Percentiles rank a stretch among this genome's conserved stretches.
phyloP scores from a whole-genome alignment of 129 eudicot species.

The Rutidosis leptorrhynchoides region DNA sequence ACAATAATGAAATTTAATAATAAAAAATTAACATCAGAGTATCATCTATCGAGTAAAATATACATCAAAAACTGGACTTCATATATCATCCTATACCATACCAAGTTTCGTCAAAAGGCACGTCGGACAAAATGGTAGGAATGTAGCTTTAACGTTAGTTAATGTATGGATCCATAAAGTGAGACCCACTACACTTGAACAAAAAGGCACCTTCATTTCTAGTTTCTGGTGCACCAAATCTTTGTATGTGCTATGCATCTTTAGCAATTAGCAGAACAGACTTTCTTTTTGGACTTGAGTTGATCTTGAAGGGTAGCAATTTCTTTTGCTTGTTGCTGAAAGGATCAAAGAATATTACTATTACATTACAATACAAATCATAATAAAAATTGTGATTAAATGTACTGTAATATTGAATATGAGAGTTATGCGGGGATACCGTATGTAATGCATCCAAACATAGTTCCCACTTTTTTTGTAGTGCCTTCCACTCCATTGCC shows the following conservation, averaged over 20 bases:
- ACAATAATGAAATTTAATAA: too few species aligned
- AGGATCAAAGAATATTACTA: neutral
- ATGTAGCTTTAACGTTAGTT: neutral
- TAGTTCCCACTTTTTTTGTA: conserved; percentile 32
- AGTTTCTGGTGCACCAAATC: neutral
- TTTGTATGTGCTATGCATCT: conserved; percentile 17
- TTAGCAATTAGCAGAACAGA: neutral
- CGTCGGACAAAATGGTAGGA: neutral
- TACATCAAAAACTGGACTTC: neutral
- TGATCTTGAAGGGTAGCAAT: conserved; percentile 19
- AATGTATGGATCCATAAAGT: neutral
- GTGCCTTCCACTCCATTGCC: conserved; percentile 51
- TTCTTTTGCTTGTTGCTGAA: conserved; percentile 42
- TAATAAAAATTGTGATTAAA: neutral
- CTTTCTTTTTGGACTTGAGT: conserved; percentile 11
- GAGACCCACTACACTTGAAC: conserved; percentile 3
- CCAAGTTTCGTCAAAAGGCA: neutral
- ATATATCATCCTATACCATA: neutral
- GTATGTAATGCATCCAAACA: conserved; percentile 45
- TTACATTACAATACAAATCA: too few species aligned
- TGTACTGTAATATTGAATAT: neutral
- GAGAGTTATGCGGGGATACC: conserved; percentile 28
- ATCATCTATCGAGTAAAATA: neutral
- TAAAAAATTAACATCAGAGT: neutral
- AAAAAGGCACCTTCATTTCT: neutral